Evolutionary conservation across 2,329 filamentous ascomycete genomes (phyloP).

Genomic region (Trichophyton benhamiae): DNA sequence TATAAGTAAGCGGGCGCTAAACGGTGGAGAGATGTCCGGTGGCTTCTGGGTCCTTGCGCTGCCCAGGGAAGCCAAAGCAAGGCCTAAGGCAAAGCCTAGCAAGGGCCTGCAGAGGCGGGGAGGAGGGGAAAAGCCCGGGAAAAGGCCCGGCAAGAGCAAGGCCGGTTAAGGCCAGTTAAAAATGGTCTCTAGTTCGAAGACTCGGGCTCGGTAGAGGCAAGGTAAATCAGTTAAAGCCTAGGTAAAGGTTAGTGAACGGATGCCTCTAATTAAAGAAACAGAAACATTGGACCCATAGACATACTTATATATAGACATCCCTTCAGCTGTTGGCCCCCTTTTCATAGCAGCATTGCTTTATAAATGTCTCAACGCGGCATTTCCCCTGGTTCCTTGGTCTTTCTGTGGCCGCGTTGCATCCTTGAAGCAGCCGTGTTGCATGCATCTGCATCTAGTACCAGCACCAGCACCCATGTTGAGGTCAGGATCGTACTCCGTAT

Average conservation of each 20-base stretch:
- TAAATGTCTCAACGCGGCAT: neutral
- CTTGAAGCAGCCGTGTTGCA: neutral
- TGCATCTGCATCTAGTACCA: neutral
- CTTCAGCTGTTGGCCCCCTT: too few relatives aligned
- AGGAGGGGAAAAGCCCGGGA: neutral
- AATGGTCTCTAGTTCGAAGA: too few relatives aligned
- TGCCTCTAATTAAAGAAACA: too few relatives aligned
- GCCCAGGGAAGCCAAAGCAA: neutral
- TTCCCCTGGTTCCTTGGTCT: neutral
- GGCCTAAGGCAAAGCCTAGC: neutral
- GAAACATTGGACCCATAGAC: too few relatives aligned
- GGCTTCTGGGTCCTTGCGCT: neutral
- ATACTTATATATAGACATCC: too few relatives aligned
- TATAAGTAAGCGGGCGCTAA: slow-evolving; percentile 2
- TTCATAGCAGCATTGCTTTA: neutral
- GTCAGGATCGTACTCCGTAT: neutral
- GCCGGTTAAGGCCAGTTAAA: neutral
- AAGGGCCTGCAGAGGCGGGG: neutral
- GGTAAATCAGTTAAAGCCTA: neutral
- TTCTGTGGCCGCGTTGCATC: neutral
- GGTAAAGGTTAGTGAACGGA: neutral
- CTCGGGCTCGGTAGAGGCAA: neutral
- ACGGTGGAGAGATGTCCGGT: neutral
- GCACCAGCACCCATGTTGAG: neutral
- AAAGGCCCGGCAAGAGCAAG: neutral